phyloP scores from a whole-genome alignment of 192 early-diverging fungal species.

The Coemansia sp. region DNA sequence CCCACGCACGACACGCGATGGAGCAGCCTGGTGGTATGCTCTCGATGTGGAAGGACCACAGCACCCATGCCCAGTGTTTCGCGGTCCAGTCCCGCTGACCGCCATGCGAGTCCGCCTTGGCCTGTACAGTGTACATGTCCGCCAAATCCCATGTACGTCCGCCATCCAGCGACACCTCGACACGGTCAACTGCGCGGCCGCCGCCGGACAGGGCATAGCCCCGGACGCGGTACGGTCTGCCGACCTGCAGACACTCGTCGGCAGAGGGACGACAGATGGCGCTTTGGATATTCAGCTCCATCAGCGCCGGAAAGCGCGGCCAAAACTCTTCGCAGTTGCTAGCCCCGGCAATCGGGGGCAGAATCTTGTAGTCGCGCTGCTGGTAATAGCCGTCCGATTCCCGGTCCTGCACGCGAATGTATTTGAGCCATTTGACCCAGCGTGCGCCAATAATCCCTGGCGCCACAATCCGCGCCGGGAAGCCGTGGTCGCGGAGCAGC shows the following conservation, averaged over 20 bases:
- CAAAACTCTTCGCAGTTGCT: slow-evolving; percentile 48
- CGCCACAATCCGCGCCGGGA: slow-evolving; percentile 81
- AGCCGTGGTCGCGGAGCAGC: slow-evolving; percentile 82
- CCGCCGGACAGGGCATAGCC: slow-evolving; percentile 84
- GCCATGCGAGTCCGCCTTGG: neutral
- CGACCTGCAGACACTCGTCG: slow-evolving; percentile 39
- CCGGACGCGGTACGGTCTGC: slow-evolving; percentile 53
- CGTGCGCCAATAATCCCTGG: slow-evolving; percentile 89
- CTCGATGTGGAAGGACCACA: slow-evolving; percentile 69
- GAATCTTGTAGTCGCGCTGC: slow-evolving; percentile 78
- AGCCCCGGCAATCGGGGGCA: slow-evolving; percentile 68
- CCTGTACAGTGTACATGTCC: slow-evolving; percentile 49
- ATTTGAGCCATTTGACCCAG: slow-evolving; percentile 79
- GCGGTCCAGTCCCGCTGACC: slow-evolving; percentile 38
- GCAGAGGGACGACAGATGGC: slow-evolving; percentile 67
- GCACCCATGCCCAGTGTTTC: slow-evolving; percentile 79
- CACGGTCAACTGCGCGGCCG: slow-evolving; percentile 69
- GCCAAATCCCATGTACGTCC: slow-evolving; percentile 79
- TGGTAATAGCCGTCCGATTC: slow-evolving; percentile 74
- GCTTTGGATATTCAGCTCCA: slow-evolving; percentile 83
- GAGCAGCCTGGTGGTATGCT: slow-evolving; percentile 44
- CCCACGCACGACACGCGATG: slow-evolving; percentile 78
- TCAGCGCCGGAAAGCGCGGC: slow-evolving; percentile 52
- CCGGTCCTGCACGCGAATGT: slow-evolving; percentile 57
- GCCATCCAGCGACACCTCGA: slow-evolving; percentile 78